These are phyloP conservation scores for Sphenostylis stenocarpa DNA, from an alignment of 306 rosid genomes.

Conservation along the genomic window DNA sequence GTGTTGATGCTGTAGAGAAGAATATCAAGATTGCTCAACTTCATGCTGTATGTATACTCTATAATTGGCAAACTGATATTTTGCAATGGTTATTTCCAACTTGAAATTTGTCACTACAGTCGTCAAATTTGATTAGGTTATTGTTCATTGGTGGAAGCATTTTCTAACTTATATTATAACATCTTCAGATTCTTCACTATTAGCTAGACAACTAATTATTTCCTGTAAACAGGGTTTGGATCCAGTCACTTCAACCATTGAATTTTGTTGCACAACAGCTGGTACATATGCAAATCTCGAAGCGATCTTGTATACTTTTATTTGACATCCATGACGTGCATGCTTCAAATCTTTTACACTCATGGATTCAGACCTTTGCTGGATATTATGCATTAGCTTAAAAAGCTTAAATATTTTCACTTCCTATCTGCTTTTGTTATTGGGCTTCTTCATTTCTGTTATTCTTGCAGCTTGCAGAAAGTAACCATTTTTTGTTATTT, in stretches of 20 bases:
- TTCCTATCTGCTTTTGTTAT: neutral
- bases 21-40: constrained; percentile 85
- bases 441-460: neutral
- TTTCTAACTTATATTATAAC: neutral
- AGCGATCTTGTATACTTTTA: constrained; percentile 17
- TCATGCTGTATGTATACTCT: constrained; percentile 74
- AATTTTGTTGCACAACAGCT: constrained; percentile 84
- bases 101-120: constrained; percentile 9
- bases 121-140: constrained; percentile 1
- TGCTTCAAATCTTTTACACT: constrained; percentile 17
- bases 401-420: constrained; percentile 4
- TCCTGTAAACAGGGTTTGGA: constrained; percentile 63
- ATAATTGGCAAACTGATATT: neutral
- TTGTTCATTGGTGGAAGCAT: neutral
- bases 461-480: neutral
- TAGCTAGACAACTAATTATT: constrained; percentile 24
- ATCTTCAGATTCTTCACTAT: constrained; percentile 2
- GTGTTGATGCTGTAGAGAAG: constrained; percentile 83
- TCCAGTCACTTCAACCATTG: constrained; percentile 73
- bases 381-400: neutral
- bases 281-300: constrained; percentile 55
- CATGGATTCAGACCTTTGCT: neutral
- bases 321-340: neutral
- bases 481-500: neutral
- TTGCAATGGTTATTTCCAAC: neutral